These are phyloP conservation scores for Durusdinium trenchii DNA, from an alignment of 73 alveolate genomes.

Conservation along the genomic window DNA sequence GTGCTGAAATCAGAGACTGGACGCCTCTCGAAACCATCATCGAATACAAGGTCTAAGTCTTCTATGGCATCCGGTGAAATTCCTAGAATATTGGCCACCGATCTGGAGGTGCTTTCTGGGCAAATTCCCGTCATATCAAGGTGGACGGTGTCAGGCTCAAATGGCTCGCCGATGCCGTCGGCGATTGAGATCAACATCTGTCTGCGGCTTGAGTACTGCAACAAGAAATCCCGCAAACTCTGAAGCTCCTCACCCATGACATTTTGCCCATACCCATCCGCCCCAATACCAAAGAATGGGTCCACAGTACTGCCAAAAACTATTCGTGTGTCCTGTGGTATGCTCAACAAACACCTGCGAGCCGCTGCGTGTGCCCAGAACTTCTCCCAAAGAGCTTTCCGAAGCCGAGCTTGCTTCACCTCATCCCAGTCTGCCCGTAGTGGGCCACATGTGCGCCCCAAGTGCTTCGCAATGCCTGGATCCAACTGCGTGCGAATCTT, in stretches of 20 bases:
- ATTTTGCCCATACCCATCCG: constrained; percentile 60
- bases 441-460: constrained; percentile 73
- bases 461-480: constrained; percentile 68
- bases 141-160: constrained; percentile 18
- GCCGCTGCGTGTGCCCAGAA: constrained; percentile 45
- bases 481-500: constrained; percentile 44
- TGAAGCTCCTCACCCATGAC: constrained; percentile 63
- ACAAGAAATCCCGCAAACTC: neutral
- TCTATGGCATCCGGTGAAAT: neutral
- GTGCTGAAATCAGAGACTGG: neutral
- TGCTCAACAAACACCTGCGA: constrained; percentile 14
- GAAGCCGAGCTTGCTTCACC: constrained; percentile 2
- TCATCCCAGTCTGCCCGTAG: constrained; percentile 64
- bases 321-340: neutral
- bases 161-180: constrained; percentile 55
- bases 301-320: constrained; percentile 50
- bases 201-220: neutral
- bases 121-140: constrained; percentile 31
- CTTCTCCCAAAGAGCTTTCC: constrained; percentile 34
- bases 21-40: constrained; percentile 48
- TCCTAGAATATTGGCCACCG: neutral
- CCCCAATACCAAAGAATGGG: constrained; percentile 37
- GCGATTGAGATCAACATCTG: constrained; percentile 10
- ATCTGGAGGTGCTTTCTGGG: neutral
- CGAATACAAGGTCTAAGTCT: constrained; percentile 34